Evolutionary conservation across 1,284 basidiomycete genomes (phyloP), one percentile per base, ranked within the genome.

Genomic region (Cystobasidium sp.): DNA sequence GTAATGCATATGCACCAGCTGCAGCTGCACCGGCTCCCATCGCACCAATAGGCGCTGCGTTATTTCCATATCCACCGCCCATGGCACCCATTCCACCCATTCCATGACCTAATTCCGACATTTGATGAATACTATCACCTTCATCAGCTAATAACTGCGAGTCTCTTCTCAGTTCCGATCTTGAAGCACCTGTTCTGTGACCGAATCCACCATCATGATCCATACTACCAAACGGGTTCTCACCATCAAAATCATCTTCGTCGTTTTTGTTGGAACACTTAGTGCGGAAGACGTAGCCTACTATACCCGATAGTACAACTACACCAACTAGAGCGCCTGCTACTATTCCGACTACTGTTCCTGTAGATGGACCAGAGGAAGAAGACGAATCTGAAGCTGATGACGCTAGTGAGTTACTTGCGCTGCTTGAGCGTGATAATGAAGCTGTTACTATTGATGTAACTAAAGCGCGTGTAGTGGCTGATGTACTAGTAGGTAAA

Each of bases 291-390:
- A 83, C 58, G 77, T 80, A 82, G 22, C 80, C 80, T 41, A 80
- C 75, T 16, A 81, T 72, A 46, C 79, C 80, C 7, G 80, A 81
- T n/a, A 83, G 72, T 3, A 82, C 76, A 6, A 80, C 81, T 55
- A 82, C 77, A 24, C 81, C 82, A 43, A 80, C 80, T 2, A 83
- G 76, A 8, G 80, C 78, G 43, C 80, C 82, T 6, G 81, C 81
- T 68, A 82, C 81, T 75, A 82, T 81, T 16, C 82, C 82, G 62
- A 82, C 79, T 70, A 83, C 80, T 39, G 79, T 79, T 20, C 82
- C 82, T 0, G 81, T 80, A 22, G 67, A 69, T 31, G 75, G 77
- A 46, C 76, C 72, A 37, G 55, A 53, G 20, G 53, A 37, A 22
- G 8, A 44, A n/a, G 37, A 47, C 1, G 66, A 64, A 14, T 22